Evolutionary conservation across 1,139 yeast species (phyloP), one percentile per base, ranked within the genome.

Genomic region (Scheffersomyces stambukii): DNA sequence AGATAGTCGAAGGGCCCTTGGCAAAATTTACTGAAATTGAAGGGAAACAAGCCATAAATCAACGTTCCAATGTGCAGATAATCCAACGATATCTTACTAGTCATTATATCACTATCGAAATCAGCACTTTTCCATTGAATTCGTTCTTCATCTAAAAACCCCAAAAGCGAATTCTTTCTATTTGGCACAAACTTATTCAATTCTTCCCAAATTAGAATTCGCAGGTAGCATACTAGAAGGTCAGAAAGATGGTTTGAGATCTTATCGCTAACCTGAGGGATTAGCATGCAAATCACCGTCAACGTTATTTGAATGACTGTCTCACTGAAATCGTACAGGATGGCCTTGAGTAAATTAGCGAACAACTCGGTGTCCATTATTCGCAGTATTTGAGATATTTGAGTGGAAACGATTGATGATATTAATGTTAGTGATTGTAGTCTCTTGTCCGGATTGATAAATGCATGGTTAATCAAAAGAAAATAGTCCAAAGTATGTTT

Each of bases 21-120:
- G 12, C 69, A 40, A 42, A 75, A 79, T 5, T 51, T 46, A 19
- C 67, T 44, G 3, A 77, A 50, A 40, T 75, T 73, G 17, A 62
- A 52, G 0, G 86, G 85, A 40, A 66, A 79, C n/a, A 79, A 47
- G 0, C 83, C 86, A 41, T 80, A 80, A 2, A 79, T 45, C 19
- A 74, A 53, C 0, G 78, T 66, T 27, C 52, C 50, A 12, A 55
- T 44, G 35, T 58, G 46, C 26, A 42, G 48, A 25, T 43, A 37
- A 33, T 52, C 50, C 26, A 50, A 38, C 18, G 18, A 6, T 9
- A 44, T 31, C 26, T 39, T 42, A n/a, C 41, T 26, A 1, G 36
- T 32, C 3, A 30, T 20, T 4, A 28, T 23, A 15, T 29, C 33
- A 8, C 30, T 24, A 12, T 42, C 45, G 10, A 31, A 29, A 4